Evolutionary conservation across 176 grass and related monocot genomes (phyloP), one percentile per base, ranked within the genome.

Genomic region (Tillandsia fasciculata): DNA sequence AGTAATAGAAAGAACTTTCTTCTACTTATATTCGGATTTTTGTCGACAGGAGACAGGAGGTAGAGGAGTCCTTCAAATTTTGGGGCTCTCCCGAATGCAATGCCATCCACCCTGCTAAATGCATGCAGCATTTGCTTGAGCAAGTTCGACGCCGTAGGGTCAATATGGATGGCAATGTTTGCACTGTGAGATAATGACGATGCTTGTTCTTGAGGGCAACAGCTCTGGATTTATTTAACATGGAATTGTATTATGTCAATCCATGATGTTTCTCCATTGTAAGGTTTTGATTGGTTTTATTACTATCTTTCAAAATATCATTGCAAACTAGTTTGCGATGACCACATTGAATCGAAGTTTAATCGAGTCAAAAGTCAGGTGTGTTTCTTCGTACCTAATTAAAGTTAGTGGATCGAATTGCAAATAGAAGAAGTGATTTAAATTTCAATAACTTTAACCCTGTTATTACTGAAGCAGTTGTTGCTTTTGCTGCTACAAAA

Each of bases 101-200:
- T 70, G 52, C 52, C 57, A 59, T 99, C 61, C 94, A 99, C 64
- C 94, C 94, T 64, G 94, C 90, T 68, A 87, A 99, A 17, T 99
- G 94, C 83, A 99, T 99, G 87, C 94, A 99, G 69, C 79, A 93
- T 49, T 81, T 99, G 51, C 94, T 99, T 47, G 90, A 93, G 52
- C 77, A 99, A 90, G 87, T 99, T 29, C 82, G 94, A 6, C 84
- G 77, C 14, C 82, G 93, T 80, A 99, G 84, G 87, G 94, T 99
- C 76, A 99, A 99, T 56, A 81, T 99, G 8, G 94, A 99, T 64
- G 89, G 94, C 10, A 99, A 99, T 12, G 84, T 99, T 79, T 99
- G 94, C 70, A 93, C 90, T 67, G 94, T 99, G 20, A 20, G 65
- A 93, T 99, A 90, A 89, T 99, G 56, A 99, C 94, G 68, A 93